Base-by-base conservation (phyloP, 1,284 basidiomycete genomes). In the Filobasidium uniguttulatum region DNA sequence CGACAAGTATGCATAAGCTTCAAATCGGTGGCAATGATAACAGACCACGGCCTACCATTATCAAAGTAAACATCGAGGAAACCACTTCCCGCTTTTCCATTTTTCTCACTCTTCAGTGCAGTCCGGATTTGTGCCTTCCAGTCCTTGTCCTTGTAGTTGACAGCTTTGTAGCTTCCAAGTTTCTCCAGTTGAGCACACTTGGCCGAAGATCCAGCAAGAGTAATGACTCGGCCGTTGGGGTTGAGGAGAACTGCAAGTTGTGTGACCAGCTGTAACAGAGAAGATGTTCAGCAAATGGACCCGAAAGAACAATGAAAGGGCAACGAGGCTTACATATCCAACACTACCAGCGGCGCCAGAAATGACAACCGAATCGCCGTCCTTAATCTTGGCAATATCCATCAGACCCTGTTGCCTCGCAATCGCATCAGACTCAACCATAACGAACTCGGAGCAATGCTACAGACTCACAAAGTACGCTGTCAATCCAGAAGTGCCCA, bases 321-420 rank as follows among this genome's bases (percentile, higher is more conserved):
- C 2, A 7, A 5, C 3, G 10, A 10, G 14, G 67, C 72, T 56
- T 49, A 73, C 75, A 57, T 60, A 62, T 19, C 73, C 69, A 17
- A 87, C 85, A 3, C 85, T 81, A n/a, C 88, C 88, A 19, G 87
- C 88, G 0, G 88, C 88, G 19, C 85, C 88, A 1, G 85, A 85
- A 19, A 93, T 82, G 23, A 91, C 75, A 43, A 91, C 77, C 0
- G 77, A 83, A 53, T 93, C 87, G 9, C 86, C 85, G 0, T 79
- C 67, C 64, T 90, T 83, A 60, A 90, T 63, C 54, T 83, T 64
- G 23, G 80, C 85, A 38, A 91, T 72, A 48, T 87, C 83, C 62
- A 79, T 73, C 33, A 91, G 73, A n/a, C 88, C 85, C 83, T 85
- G 15, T 4, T 22, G 17, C 15, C 17, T 19, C 19, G 25, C 29